Conservation (phyloP, 2,329 filamentous ascomycete species). For the Thielaviopsis ethacetica region DNA sequence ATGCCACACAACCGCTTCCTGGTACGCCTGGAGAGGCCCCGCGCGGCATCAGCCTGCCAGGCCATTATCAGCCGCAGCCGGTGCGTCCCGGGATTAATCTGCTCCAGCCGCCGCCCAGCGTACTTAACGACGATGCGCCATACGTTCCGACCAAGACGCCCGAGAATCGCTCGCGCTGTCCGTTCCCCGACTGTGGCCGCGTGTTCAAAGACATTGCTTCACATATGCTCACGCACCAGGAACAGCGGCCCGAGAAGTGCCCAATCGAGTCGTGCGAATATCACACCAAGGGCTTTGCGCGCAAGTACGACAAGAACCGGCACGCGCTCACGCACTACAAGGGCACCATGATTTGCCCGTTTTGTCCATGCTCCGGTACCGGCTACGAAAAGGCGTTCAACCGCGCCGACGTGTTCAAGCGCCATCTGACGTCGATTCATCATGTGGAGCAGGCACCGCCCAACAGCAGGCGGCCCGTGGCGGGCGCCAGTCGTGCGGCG, state of each 20-base stretch:
- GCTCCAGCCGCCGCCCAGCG: constrained; percentile 3
- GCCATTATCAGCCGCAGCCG: constrained; percentile 5
- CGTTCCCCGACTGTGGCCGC: constrained; percentile 40
- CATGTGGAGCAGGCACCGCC: constrained; percentile 87
- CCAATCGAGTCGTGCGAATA: constrained; percentile 90
- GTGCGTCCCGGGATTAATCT: constrained; percentile 2
- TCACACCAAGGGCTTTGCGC: constrained; percentile 80
- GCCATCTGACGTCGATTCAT: constrained; percentile 84
- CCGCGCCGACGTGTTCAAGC: constrained; percentile 90
- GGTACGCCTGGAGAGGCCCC: background rate
- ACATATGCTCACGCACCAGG: constrained; percentile 92
- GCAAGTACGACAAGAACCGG: constrained; percentile 96
- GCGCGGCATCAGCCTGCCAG: background rate
- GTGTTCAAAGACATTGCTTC: constrained; percentile 54
- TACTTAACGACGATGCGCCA: constrained; percentile 1
- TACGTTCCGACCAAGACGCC: constrained; percentile 17
- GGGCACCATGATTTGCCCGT: constrained; percentile 93
- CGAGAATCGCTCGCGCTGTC: constrained; percentile 33
- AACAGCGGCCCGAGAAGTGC: constrained; percentile 88
- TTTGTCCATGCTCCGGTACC: constrained; percentile 78
- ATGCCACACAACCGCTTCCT: background rate
- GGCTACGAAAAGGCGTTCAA: constrained; percentile 91
- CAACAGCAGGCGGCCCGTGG: constrained; percentile 62
- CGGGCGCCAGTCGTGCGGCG: constrained; percentile 11
- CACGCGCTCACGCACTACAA: constrained; percentile 96